Evolutionary conservation across 192 early-diverging fungal species (phyloP).

Genomic region (Geranomyces variabilis): DNA sequence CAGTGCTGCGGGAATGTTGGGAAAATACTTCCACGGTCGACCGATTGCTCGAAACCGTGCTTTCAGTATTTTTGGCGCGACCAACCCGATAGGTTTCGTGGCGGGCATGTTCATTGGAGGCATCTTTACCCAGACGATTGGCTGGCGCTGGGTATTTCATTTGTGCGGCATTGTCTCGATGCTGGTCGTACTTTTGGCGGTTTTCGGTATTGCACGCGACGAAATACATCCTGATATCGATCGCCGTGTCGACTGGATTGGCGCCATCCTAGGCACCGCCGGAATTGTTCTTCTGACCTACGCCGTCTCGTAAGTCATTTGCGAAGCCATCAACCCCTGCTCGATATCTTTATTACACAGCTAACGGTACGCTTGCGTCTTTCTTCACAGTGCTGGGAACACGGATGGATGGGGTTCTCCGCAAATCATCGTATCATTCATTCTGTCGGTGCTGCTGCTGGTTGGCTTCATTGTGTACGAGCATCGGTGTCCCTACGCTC

Average conservation of each 20-base stretch:
- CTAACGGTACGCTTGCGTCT: not conserved
- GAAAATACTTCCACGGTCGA: not conserved
- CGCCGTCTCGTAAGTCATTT: not conserved
- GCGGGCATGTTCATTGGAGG: not conserved
- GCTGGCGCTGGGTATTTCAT: slow-evolving; percentile 10
- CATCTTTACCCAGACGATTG: not conserved
- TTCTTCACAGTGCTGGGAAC: not conserved
- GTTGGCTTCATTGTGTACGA: not conserved
- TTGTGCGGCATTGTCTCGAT: not conserved
- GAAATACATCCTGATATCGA: not conserved
- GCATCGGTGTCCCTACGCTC: not conserved
- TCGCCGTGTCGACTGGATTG: not conserved
- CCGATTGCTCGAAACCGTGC: not conserved
- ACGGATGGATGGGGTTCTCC: not conserved
- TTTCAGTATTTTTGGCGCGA: not conserved
- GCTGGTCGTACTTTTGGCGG: not conserved
- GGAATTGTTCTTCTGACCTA: not conserved
- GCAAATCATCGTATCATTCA: not conserved
- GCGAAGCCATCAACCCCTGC: not conserved
- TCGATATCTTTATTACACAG: not conserved
- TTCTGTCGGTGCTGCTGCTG: not conserved
- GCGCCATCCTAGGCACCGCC: not conserved
- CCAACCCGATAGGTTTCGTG: not conserved
- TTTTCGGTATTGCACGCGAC: not conserved
- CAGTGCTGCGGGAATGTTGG: not conserved